A percentile compares a stretch with the other conserved stretches of the same genome.
Evolutionary conservation across 495 filamentous ascomycete species (phyloP).

Genomic region (Lophiostoma macrostomum): DNA sequence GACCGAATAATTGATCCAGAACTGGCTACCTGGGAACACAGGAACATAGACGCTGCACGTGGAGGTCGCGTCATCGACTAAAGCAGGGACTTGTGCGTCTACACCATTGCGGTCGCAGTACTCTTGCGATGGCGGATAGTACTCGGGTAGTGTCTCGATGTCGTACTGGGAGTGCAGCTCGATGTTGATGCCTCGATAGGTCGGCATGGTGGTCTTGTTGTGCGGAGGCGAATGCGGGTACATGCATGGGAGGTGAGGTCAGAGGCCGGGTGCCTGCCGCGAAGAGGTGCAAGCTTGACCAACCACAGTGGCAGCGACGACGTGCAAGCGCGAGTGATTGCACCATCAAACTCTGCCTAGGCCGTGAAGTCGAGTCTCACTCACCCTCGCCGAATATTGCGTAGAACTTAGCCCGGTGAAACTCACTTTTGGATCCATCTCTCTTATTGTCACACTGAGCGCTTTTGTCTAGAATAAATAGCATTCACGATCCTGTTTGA

Average conservation of each 20-base stretch:
- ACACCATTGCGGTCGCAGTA: constrained; percentile 1
- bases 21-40: constrained; percentile 37
- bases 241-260: background rate
- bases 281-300: too few species aligned
- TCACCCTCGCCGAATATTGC: too few species aligned
- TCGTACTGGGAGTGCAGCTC: constrained; percentile 33
- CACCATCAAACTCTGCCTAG: too few species aligned
- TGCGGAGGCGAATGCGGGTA: background rate
- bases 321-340: too few species aligned
- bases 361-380: too few species aligned
- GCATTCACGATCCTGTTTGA: background rate
- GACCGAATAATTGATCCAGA: constrained; percentile 45
- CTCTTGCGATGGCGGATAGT: constrained; percentile 4
- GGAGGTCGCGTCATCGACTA: constrained; percentile 14
- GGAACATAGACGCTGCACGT: constrained; percentile 38
- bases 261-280: too few species aligned
- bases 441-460: too few species aligned
- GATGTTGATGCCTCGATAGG: constrained; percentile 29
- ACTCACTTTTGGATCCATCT: too few species aligned
- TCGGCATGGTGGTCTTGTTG: constrained; percentile 30
- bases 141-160: constrained; percentile 29
- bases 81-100: background rate
- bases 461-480: background rate
- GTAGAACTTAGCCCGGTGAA: too few species aligned
- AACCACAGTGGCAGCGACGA: too few species aligned